Conservation (phyloP, 257 asterid genomes). For the Ballota nigra region DNA sequence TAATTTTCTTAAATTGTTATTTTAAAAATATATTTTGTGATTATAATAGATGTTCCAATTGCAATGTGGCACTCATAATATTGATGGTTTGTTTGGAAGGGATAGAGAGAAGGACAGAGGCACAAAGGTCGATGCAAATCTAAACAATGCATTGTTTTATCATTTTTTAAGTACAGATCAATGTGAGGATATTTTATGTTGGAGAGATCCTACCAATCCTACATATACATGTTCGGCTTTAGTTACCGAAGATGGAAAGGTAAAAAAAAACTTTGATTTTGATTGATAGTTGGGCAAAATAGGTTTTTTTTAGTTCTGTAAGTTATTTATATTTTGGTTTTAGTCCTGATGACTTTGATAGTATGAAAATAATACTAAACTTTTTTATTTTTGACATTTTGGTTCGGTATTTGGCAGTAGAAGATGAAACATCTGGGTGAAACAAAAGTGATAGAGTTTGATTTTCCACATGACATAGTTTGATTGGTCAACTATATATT, state of each 20-base stretch:
- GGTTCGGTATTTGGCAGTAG: too few species aligned
- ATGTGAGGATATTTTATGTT: conserved; percentile 83
- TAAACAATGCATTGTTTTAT: conserved; percentile 78
- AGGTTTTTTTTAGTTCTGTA: too few species aligned
- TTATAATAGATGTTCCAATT: not conserved
- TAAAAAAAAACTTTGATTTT: conserved; percentile 13
- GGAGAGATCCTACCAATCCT: conserved; percentile 83
- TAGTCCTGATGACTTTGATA: too few species aligned
- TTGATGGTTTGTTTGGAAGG: conserved; percentile 44
- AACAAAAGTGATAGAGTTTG: too few species aligned
- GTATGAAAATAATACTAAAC: not conserved
- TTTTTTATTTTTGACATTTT: too few species aligned
- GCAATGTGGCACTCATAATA: conserved; percentile 19
- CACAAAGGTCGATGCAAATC: conserved; percentile 70
- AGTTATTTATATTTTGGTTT: too few species aligned
- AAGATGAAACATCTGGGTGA: too few species aligned
- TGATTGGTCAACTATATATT: too few species aligned
- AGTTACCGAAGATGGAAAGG: conserved; percentile 93
- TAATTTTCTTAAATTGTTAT: not conserved
- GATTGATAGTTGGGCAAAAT: too few species aligned
- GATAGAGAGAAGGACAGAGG: conserved; percentile 75
- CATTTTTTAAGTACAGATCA: conserved; percentile 85
- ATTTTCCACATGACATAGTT: too few species aligned
- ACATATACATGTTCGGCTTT: conserved; percentile 60
- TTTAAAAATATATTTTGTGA: not conserved